Base-by-base conservation (phyloP, 257 asterid genomes). In the Haberlea rhodopensis region DNA sequence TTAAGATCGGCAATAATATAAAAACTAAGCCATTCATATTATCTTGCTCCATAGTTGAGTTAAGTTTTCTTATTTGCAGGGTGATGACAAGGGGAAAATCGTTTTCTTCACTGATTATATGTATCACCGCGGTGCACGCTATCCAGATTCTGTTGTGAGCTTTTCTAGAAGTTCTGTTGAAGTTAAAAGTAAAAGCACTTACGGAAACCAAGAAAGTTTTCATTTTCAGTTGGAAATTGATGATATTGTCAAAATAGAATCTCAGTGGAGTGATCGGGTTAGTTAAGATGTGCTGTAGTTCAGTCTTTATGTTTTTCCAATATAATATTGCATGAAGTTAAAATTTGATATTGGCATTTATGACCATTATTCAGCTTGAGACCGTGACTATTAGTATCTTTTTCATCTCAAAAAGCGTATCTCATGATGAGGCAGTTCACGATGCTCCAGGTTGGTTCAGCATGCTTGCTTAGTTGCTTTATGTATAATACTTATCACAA, bases 181-280 rank as follows among this genome's bases (percentile, higher is more conserved):
- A 83, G 88, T 79, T 63, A 83, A 73, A 79, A 71, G 82, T 62
- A 76, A 56, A 71, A 46, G 70, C 67, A 43, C 37, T 37, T 26
- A 57, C 65, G 83, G 68, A 63, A 69, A 25, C 70, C 32, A 40
- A 51, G 78, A 54, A 68, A 72, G 53, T 8, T 79, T 77, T 59
- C 70, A 57, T 66, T 31, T 87, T 79, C 84, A 66, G 59, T 71
- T 82, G 79, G 87, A 76, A 55, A 62, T 87, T 19, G 90, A 83
- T 28, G 92, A 90, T 76, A 78, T 90, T 28, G 25, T 82, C 62
- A 75, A 64, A 62, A 85, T 90, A 70, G 87, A 90, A 79, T 78
- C 96, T 59, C 70, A 74, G 27, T 87, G 91, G 90, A 56, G 76
- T 79, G 84, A 81, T 51, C 83, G 71, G 76, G 97, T 89, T 62